Conservation (phyloP, 805 yeast species). For the Candida easanensis region DNA sequence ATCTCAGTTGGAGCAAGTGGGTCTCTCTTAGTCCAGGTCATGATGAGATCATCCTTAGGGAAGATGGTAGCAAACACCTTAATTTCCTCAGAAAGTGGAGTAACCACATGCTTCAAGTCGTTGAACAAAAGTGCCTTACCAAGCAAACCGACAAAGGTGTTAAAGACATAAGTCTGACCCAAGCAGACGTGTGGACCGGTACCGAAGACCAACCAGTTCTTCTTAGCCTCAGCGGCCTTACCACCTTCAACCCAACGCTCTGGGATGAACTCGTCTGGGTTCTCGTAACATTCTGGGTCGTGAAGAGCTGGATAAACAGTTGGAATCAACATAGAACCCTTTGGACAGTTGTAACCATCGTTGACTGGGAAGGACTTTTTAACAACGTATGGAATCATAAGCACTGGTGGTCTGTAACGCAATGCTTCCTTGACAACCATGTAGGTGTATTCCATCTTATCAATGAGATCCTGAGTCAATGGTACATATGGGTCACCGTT, state of each 20-base stretch:
- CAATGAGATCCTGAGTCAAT: constrained; percentile 71
- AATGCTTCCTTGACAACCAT: constrained; percentile 90
- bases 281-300: constrained; percentile 93
- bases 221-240: constrained; percentile 68
- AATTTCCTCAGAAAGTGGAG: constrained; percentile 84
- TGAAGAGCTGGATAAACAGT: constrained; percentile 94
- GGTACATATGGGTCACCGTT: constrained; percentile 64
- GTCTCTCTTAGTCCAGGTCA: constrained; percentile 70
- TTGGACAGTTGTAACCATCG: constrained; percentile 85
- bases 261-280: constrained; percentile 93
- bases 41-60: constrained; percentile 91
- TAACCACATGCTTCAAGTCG: constrained; percentile 79
- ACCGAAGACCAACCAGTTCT: constrained; percentile 96
- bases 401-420: constrained; percentile 94
- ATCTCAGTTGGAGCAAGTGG: constrained; percentile 29
- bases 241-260: constrained; percentile 92
- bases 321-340: constrained; percentile 96
- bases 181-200: constrained; percentile 96
- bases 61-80: constrained; percentile 97
- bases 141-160: constrained; percentile 82
- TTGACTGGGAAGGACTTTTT: constrained; percentile 84
- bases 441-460: constrained; percentile 81
- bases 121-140: constrained; percentile 86
- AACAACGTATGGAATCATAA: constrained; percentile 96
- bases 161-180: constrained; percentile 91